phyloP scores from a whole-genome alignment of 306 rosid species.

The Vigna radiata region DNA sequence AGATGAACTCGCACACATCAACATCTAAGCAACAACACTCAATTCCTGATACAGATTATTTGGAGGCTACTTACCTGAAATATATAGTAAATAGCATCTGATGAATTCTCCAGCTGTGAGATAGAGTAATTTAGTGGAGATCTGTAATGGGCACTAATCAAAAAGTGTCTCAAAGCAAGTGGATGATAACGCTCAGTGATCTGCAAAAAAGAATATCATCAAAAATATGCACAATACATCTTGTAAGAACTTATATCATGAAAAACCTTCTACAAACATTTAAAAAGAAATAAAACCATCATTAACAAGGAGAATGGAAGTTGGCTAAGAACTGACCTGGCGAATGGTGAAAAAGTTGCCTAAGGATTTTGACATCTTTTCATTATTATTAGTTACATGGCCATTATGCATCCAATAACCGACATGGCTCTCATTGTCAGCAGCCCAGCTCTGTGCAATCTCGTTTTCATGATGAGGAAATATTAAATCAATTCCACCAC shows the following conservation, averaged over 20 bases:
- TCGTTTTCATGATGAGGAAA: constrained; percentile 99
- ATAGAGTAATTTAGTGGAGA: constrained; percentile 86
- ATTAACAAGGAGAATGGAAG: constrained; percentile 6
- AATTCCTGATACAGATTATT: constrained; percentile 39
- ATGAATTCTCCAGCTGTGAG: constrained; percentile 78
- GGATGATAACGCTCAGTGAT: constrained; percentile 84
- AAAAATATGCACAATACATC: constrained; percentile 30
- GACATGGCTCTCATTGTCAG: constrained; percentile 69
- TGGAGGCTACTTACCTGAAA: constrained; percentile 65
- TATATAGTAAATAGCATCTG: constrained; percentile 83
- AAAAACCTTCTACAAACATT: constrained; percentile 27
- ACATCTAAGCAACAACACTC: constrained; percentile 36
- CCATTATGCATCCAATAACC: constrained; percentile 97
- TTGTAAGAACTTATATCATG: constrained; percentile 32
- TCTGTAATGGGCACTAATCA: constrained; percentile 82
- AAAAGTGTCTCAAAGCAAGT: constrained; percentile 84
- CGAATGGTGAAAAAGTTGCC: constrained; percentile 98
- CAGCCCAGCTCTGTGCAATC: constrained; percentile 95
- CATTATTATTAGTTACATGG: constrained; percentile 89
- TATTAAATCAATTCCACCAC: constrained; percentile 96
- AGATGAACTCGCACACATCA: constrained; percentile 18
- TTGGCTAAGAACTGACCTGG: constrained; percentile 56
- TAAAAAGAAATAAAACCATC: constrained; percentile 6
- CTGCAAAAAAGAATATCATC: constrained; percentile 51
- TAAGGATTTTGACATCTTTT: constrained; percentile 93